phyloP scores from a whole-genome alignment of 164 flowering plant species.

The Aristolochia fimbriata region DNA sequence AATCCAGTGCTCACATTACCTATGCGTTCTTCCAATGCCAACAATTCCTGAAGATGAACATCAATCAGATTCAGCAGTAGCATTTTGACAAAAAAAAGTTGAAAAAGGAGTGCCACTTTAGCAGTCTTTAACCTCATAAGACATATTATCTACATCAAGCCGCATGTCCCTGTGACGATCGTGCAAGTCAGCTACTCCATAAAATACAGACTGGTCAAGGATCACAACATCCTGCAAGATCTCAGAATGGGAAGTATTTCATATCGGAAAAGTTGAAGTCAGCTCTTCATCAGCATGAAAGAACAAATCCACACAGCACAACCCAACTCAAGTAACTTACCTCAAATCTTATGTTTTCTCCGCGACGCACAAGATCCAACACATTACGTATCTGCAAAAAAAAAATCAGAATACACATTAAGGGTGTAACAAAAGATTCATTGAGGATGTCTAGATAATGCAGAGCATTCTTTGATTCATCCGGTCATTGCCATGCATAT shows the following conservation, averaged over 20 bases:
- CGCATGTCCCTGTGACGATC: conserved; percentile 95
- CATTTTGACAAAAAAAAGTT: no score
- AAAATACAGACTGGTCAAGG: conserved; percentile 60
- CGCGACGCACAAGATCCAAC: conserved; percentile 70
- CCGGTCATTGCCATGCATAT: no score
- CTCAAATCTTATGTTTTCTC: conserved; percentile 76
- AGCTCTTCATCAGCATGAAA: background rate
- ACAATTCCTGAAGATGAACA: conserved; percentile 41
- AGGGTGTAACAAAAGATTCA: no score
- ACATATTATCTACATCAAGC: conserved; percentile 95
- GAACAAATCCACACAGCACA: background rate
- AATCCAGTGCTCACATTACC: conserved; percentile 82
- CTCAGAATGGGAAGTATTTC: background rate
- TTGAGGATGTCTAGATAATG: no score
- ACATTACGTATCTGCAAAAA: conserved; percentile 63
- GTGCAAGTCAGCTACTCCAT: conserved; percentile 63
- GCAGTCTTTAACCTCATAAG: conserved; percentile 54
- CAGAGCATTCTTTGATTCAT: no score
- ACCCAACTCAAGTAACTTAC: conserved; percentile 24
- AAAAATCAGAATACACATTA: background rate
- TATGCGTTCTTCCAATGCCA: conserved; percentile 81
- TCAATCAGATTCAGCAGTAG: no score
- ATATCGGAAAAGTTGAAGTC: background rate
- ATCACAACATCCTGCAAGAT: conserved; percentile 66
- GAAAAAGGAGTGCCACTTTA: no score